Evolutionary conservation across 2,329 filamentous ascomycete genomes (phyloP).

Genomic region (Nectriaceae sp.): DNA sequence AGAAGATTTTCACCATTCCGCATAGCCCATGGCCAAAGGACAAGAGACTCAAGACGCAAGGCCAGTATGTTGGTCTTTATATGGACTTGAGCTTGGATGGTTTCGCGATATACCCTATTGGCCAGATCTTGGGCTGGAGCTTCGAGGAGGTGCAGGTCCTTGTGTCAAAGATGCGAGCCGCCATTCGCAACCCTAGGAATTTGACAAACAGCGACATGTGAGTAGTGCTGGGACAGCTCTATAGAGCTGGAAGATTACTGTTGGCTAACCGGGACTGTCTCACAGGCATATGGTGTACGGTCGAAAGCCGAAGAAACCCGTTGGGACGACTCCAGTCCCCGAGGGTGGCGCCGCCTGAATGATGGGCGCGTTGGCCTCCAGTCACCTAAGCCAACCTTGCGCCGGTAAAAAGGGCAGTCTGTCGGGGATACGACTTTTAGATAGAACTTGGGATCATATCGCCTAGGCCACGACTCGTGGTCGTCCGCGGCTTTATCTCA

Average conservation of each 20-base stretch:
- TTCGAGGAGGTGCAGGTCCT: background rate
- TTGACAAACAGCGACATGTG: background rate
- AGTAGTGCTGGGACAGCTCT: background rate
- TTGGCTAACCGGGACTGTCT: background rate
- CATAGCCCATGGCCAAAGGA: background rate
- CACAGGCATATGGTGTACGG: background rate
- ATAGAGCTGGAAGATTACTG: background rate
- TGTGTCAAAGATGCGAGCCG: background rate
- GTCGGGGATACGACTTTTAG: too few relatives aligned
- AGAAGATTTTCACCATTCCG: background rate
- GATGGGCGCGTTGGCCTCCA: too few relatives aligned
- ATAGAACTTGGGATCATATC: too few relatives aligned
- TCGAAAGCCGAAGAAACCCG: background rate
- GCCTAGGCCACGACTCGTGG: too few relatives aligned
- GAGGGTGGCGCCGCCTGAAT: too few relatives aligned
- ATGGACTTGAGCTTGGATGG: background rate
- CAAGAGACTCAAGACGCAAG: background rate
- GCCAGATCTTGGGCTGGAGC: background rate
- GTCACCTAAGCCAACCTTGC: too few relatives aligned
- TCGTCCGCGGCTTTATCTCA: too few relatives aligned
- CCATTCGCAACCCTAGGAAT: background rate
- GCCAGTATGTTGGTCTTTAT: background rate
- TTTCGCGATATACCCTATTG: background rate
- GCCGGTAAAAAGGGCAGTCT: too few relatives aligned
- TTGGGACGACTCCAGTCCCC: too few relatives aligned